Conservation (phyloP, 2,329 filamentous ascomycete genomes). For the Aspergillus luchuensis region DNA sequence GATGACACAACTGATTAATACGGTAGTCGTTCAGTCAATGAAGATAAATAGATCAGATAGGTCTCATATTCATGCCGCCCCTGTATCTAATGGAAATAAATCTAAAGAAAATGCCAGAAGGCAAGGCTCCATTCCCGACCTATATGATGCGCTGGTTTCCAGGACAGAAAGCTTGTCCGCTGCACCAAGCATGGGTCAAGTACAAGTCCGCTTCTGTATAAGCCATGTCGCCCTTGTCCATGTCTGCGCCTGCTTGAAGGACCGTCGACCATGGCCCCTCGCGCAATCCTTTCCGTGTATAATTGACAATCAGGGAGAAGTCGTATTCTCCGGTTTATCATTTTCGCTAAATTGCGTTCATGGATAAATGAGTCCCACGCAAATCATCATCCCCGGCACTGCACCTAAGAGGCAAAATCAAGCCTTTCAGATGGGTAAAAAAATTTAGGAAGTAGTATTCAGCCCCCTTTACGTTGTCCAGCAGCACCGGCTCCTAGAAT, state of each 20-base stretch:
- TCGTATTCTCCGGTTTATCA: not conserved
- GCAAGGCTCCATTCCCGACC: not conserved
- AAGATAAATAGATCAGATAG: not conserved
- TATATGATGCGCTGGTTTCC: not conserved
- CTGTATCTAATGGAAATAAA: not conserved
- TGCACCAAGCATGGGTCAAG: not conserved
- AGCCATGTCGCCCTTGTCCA: not conserved
- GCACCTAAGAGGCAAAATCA: not conserved
- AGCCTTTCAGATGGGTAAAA: not conserved
- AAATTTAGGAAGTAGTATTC: conserved; percentile 6
- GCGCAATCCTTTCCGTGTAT: not conserved
- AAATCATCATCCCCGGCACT: not conserved
- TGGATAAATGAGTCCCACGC: not conserved
- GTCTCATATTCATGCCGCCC: not conserved
- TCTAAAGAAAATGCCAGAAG: not conserved
- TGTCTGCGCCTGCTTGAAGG: not conserved
- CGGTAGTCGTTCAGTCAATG: no score
- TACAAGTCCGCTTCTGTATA: not conserved
- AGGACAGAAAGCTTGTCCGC: not conserved
- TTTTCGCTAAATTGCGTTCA: not conserved
- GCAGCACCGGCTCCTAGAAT: conserved; percentile 25
- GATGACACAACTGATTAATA: no score
- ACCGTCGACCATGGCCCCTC: not conserved
- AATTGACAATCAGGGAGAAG: not conserved
- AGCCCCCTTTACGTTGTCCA: conserved; percentile 36